Base-by-base conservation (phyloP, 106 monocot genomes). In the Vanilla planifolia region DNA sequence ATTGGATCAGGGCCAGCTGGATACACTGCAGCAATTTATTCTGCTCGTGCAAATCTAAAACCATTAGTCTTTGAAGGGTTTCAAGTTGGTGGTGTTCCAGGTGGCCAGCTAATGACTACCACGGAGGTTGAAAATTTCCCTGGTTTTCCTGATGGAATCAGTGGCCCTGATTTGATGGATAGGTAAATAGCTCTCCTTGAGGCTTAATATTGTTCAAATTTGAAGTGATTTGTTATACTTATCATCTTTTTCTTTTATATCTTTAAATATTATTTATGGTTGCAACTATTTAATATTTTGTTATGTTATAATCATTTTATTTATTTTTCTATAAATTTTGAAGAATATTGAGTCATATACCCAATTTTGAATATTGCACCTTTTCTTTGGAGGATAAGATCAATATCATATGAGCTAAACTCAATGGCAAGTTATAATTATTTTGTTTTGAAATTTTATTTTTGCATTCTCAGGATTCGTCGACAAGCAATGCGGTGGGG, bases 81-180 rank as follows among this genome's bases (percentile, higher is more conserved):
- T 74, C 94, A 94, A 73, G 80, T 89, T 15, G 94, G 94, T 61
- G 94, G 94, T 64, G 89, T 89, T 65, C 94, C 94, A 28, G 94
- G 94, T 59, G 94, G 94, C 11, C 94, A 94, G 71, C 67, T 94
- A 56, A 94, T 94, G 94, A 94, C 94, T 8, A 94, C 94, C 22
- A 94, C 94, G 10, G 94, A 94, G 40, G 94, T 94, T 51, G 94
- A 94, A 73, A 94, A 94, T 48, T 94, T 89, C 48, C 94, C 94
- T 62, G 94, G 94, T 30, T 94, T 94, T 76, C 94, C 94, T 28
- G 89, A 80, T 57, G 94, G 94, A 22, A 86, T 94, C 58, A 94
- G 72, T 48, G 94, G 94, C 42, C 94, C 94, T 61, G 90, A 95
- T 90, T 71, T 95, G 63, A 95, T 95, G 95, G 95, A 90, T 41